These are phyloP conservation scores for Cryptococcus neoformans DNA, from an alignment of 1,284 basidiomycete genomes.

Conservation along the genomic window DNA sequence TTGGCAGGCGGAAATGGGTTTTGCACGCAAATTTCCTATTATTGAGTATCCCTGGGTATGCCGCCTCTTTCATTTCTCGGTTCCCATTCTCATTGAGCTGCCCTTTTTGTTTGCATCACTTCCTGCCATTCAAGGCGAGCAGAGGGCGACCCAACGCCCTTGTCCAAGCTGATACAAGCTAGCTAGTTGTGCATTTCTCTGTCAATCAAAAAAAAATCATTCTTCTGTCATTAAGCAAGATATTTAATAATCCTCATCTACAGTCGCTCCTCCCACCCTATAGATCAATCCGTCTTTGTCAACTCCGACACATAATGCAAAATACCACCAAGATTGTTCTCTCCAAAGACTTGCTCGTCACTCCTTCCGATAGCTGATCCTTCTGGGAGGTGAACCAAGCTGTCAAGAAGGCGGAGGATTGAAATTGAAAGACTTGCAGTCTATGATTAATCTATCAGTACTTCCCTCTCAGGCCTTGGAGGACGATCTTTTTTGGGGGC, in stretches of 20 bases:
- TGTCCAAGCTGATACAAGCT: too few relatives aligned
- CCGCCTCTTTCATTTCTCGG: too few relatives aligned
- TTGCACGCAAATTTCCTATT: too few relatives aligned
- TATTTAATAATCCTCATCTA: background rate
- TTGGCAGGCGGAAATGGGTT: too few relatives aligned
- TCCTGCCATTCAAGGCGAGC: too few relatives aligned
- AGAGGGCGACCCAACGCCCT: too few relatives aligned
- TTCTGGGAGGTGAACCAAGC: background rate
- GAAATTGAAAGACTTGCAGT: conserved; percentile 2
- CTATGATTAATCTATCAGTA: background rate
- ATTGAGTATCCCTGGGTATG: too few relatives aligned
- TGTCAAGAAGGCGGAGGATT: conserved; percentile 11
- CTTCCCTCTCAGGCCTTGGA: too few relatives aligned
- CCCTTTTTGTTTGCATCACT: too few relatives aligned
- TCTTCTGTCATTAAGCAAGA: background rate
- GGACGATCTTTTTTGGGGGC: too few relatives aligned
- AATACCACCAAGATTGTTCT: conserved; percentile 1
- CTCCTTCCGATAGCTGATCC: background rate
- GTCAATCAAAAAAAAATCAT: background rate
- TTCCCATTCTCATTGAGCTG: too few relatives aligned
- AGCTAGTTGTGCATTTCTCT: too few relatives aligned
- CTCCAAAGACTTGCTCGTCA: background rate
- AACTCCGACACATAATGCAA: background rate
- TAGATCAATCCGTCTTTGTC: background rate
- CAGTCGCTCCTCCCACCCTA: background rate